Evolutionary conservation across 306 rosid species (phyloP), one percentile per base, ranked within the genome.

Genomic region (Malus sieversii): DNA sequence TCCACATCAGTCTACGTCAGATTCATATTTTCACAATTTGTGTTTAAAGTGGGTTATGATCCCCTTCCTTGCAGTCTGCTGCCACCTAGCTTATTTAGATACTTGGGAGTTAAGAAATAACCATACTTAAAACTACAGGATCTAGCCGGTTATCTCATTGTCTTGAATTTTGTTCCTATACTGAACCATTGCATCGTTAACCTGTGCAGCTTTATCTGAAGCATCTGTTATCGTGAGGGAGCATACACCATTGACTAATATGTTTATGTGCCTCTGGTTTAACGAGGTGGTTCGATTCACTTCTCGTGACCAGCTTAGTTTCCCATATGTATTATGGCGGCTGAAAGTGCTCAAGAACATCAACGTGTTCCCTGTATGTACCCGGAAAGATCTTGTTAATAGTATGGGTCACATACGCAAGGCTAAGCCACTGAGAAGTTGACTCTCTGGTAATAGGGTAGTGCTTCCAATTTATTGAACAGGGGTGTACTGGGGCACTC

Each of bases 351-450:
- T 85, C 55, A 78, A 85, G 87, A 82, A 79, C 79, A 80, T 96
- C 68, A 88, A 90, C 60, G 79, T 79, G 85, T 92, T 96, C 81
- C 98, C 97, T 20, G 98, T 96, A n/a, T 90, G 99, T 73, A 87
- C 89, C 33, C 98, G 99, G 77, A 96, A 96, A 81, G 99, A 96
- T 88, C 97, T 92, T 71, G 98, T 96, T 60, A 96, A 92, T 80
- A 96, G 92, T 81, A 92, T 96, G 99, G 98, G 98, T 74, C 98
- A 96, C 82, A 70, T 90, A 6, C 91, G 98, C 74, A 92, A 96
- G 87, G 93, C 96, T 30, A 96, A 87, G 85, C 98, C 98, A 59
- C 79, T 96, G 82, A 82, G 51, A 77, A 81, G 75, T 59, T 74
- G 88, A 87, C 71, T 45, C 77, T 23, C 3, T 35, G 20, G 64